phyloP scores from a whole-genome alignment of 805 yeast species.

The Candida broadrunensis region DNA sequence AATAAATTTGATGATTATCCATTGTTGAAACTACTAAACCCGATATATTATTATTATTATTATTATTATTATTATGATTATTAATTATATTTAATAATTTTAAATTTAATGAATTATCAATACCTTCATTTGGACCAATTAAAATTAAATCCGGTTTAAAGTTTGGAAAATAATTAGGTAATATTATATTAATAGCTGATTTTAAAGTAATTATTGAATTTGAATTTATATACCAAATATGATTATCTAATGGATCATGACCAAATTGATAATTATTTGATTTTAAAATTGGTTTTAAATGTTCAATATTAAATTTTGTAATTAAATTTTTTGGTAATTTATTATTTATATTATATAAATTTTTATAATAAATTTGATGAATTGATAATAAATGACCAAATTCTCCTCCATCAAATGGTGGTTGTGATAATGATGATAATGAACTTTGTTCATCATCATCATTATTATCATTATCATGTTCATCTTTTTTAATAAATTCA shows the following conservation, averaged over 20 bases:
- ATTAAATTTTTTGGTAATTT: constrained; percentile 19
- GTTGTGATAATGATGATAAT: background rate
- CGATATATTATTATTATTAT: constrained; percentile 9
- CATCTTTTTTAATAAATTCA: too few species aligned
- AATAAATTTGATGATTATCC: constrained; percentile 28
- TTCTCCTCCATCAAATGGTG: constrained; percentile 28
- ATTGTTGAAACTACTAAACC: constrained; percentile 20
- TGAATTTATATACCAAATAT: constrained; percentile 33
- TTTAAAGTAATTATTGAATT: constrained; percentile 21
- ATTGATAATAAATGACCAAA: constrained; percentile 30
- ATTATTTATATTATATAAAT: constrained; percentile 7
- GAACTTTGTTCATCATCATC: background rate
- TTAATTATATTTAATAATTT: constrained; percentile 6
- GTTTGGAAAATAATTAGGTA: constrained; percentile 20
- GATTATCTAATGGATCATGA: constrained; percentile 30
- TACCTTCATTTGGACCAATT: constrained; percentile 32
- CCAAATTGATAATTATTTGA: constrained; percentile 17
- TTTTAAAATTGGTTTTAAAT: constrained; percentile 1
- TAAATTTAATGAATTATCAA: constrained; percentile 1
- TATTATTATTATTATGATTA: background rate
- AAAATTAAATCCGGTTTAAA: constrained; percentile 30
- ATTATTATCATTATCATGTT: too few species aligned
- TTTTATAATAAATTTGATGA: constrained; percentile 26
- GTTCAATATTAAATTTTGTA: constrained; percentile 2
- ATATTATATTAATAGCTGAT: constrained; percentile 22